Conservation (phyloP, 495 filamentous ascomycete species). For the Aspergillus biplanus region DNA sequence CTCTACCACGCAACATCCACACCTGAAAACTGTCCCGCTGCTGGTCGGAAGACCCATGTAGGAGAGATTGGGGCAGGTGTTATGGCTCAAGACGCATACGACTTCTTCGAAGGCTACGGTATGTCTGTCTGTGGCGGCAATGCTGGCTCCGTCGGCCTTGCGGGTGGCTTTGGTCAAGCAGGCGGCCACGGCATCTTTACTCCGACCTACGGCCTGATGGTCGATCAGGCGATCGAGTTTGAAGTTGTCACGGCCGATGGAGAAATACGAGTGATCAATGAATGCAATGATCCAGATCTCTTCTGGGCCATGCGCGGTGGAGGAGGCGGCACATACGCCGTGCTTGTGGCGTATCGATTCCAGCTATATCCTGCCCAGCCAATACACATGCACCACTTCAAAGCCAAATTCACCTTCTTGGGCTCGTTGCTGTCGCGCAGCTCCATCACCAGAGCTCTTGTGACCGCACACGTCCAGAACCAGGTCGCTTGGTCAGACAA, state of each 20-base stretch:
- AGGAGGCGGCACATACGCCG: slow-evolving; percentile 33
- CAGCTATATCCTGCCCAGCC: slow-evolving; percentile 22
- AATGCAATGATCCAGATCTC: slow-evolving; percentile 53
- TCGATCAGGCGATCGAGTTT: slow-evolving; percentile 28
- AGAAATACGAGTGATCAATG: slow-evolving; percentile 42
- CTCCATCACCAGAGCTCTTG: slow-evolving; percentile 17
- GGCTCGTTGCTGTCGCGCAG: slow-evolving; percentile 2
- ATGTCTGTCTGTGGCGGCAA: slow-evolving; percentile 31
- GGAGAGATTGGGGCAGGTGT: slow-evolving; percentile 33
- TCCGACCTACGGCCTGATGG: slow-evolving; percentile 26
- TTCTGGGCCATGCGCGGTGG: slow-evolving; percentile 55
- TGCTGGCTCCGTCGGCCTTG: slow-evolving; percentile 27
- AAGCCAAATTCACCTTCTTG: slow-evolving; percentile 23
- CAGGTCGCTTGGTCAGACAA: slow-evolving; percentile 24
- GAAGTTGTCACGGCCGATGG: slow-evolving; percentile 55
- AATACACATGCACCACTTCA: slow-evolving; percentile 28
- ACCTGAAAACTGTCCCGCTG: slow-evolving; percentile 26
- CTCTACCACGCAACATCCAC: slow-evolving; percentile 31
- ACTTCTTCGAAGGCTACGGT: slow-evolving; percentile 19
- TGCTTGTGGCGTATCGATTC: slow-evolving; percentile 30
- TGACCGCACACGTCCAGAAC: slow-evolving; percentile 21
- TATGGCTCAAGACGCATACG: slow-evolving; percentile 25
- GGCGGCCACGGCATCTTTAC: slow-evolving; percentile 25
- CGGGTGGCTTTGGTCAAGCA: slow-evolving; percentile 30
- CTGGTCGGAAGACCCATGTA: slow-evolving; percentile 24